These are phyloP conservation scores for Prunus dulcis DNA, from an alignment of 306 rosid species.

Conservation along the genomic window DNA sequence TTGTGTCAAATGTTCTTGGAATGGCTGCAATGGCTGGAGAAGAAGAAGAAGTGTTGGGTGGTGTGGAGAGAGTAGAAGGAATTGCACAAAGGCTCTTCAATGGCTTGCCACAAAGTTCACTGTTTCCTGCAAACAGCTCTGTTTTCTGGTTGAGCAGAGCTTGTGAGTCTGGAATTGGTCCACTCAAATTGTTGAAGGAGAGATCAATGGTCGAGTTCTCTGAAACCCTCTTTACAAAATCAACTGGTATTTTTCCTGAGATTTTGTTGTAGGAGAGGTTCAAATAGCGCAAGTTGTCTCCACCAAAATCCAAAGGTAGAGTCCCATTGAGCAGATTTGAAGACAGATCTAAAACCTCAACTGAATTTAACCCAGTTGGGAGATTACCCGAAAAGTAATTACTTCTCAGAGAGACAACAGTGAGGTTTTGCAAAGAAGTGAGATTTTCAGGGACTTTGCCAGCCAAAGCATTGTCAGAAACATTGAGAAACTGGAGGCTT, in stretches of 20 bases:
- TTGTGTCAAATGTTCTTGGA: slow-evolving; percentile 61
- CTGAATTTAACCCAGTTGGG: slow-evolving; percentile 44
- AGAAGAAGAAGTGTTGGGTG: slow-evolving; percentile 48
- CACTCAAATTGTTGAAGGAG: slow-evolving; percentile 79
- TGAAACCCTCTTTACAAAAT: slow-evolving; percentile 45
- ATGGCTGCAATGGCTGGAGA: slow-evolving; percentile 92
- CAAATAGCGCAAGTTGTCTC: slow-evolving; percentile 52
- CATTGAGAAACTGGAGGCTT: slow-evolving; percentile 65
- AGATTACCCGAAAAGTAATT: slow-evolving; percentile 67
- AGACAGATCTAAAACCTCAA: slow-evolving; percentile 77
- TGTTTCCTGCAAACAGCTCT: slow-evolving; percentile 58
- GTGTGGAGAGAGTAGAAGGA: slow-evolving; percentile 64
- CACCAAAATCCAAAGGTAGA: slow-evolving; percentile 56
- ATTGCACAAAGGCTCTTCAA: slow-evolving; percentile 61
- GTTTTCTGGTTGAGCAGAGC: slow-evolving; percentile 55
- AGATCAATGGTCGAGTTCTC: slow-evolving; percentile 66
- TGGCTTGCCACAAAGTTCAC: slow-evolving; percentile 82
- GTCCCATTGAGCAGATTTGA: slow-evolving; percentile 76
- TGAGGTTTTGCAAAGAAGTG: slow-evolving; percentile 48
- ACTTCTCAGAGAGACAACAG: slow-evolving; percentile 57
- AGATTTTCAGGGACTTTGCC: slow-evolving; percentile 64
- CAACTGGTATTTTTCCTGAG: slow-evolving; percentile 57
- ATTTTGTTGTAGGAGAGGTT: slow-evolving; percentile 83
- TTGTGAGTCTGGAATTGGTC: slow-evolving; percentile 56
- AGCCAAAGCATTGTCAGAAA: slow-evolving; percentile 77